Conservation (phyloP, 2,329 filamentous ascomycete genomes). For the Escovopsis sp. region DNA sequence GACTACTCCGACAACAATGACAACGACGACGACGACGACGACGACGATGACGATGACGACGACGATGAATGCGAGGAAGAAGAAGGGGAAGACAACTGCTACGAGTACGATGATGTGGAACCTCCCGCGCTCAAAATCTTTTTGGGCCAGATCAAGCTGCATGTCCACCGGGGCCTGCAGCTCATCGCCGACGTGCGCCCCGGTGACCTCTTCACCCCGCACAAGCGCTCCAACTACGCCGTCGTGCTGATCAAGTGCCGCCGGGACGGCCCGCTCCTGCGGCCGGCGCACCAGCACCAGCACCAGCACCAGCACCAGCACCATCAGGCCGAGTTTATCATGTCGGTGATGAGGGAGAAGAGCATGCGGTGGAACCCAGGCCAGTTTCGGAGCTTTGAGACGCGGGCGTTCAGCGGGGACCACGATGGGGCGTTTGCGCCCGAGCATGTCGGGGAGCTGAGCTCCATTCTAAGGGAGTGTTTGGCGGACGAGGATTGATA, state of each 20-base stretch:
- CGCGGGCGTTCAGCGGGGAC: constrained; percentile 10
- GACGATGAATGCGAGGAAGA: too few relatives aligned
- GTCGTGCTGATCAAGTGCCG: constrained; percentile 11
- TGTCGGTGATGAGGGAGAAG: constrained; percentile 9
- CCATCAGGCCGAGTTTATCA: neutral
- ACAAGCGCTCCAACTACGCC: constrained; percentile 9
- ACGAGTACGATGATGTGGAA: constrained; percentile 5
- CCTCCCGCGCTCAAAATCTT: constrained; percentile 4
- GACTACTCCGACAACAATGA: neutral
- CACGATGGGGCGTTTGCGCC: constrained; percentile 12
- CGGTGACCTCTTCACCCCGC: constrained; percentile 8
- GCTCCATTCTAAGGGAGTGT: constrained; percentile 8
- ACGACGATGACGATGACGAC: neutral
- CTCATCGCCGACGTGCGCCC: constrained; percentile 10
- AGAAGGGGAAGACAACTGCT: neutral
- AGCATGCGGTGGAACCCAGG: constrained; percentile 10
- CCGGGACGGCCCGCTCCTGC: constrained; percentile 1
- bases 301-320: neutral
- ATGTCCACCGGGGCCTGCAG: constrained; percentile 10
- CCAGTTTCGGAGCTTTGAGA: constrained; percentile 9
- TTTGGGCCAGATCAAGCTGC: constrained; percentile 10
- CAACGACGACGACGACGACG: constrained; percentile 4
- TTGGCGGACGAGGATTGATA: constrained; percentile 7
- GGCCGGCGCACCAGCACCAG: constrained; percentile 1
- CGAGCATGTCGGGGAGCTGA: constrained; percentile 9